Evolutionary conservation across 805 yeast genomes (phyloP).

Genomic region (Saccharomyces cerevisiae): DNA sequence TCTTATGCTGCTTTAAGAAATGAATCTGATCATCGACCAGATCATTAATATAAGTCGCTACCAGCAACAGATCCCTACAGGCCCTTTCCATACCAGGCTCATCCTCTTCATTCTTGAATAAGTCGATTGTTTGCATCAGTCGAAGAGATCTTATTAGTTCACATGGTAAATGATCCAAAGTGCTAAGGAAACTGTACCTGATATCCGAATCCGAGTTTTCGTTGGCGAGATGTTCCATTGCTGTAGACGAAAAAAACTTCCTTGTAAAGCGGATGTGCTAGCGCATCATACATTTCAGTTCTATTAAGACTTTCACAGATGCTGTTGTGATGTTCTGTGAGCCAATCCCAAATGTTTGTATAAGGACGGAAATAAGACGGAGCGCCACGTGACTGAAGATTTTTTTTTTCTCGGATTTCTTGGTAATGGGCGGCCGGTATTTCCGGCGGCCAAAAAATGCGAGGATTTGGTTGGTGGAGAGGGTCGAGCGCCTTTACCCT

Average conservation of each 20-base stretch:
- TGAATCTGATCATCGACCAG: conserved; percentile 9
- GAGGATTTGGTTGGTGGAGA: background rate
- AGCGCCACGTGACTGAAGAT: background rate
- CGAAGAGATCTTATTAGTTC: conserved; percentile 37
- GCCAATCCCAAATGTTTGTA: background rate
- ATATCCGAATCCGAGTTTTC: conserved; percentile 21
- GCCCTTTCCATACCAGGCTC: background rate
- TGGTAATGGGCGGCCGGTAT: background rate
- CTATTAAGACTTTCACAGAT: background rate
- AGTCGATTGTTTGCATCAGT: conserved; percentile 33
- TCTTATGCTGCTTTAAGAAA: conserved; percentile 5
- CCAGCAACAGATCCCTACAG: conserved; percentile 5
- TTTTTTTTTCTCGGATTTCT: background rate
- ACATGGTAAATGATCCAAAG: conserved; percentile 37
- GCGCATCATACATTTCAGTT: background rate
- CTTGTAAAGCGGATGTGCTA: background rate
- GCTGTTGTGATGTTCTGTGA: background rate
- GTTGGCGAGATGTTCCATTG: background rate
- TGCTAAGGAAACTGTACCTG: conserved; percentile 32
- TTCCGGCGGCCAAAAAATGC: background rate
- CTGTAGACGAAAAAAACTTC: background rate
- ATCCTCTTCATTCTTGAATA: background rate
- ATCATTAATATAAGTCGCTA: conserved; percentile 9
- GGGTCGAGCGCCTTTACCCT: background rate
- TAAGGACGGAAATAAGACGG: background rate